Evolutionary conservation across 2,329 filamentous ascomycete species (phyloP), one percentile per base, ranked within the genome.

Genomic region (Fusarium chlamydosporum): DNA sequence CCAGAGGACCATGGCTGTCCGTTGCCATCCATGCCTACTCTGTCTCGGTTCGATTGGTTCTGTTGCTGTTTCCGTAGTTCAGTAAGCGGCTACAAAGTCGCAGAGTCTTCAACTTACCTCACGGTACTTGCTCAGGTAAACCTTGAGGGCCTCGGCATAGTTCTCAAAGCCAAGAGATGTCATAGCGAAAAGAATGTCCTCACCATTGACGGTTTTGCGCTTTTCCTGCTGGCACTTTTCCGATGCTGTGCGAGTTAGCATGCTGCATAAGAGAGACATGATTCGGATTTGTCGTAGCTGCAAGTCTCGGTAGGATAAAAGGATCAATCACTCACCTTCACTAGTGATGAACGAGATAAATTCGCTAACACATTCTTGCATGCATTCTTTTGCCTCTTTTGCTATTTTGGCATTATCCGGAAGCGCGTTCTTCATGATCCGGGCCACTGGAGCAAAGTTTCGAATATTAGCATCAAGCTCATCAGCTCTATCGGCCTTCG

Each of bases 311-410:
- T 47, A 42, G 40, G 18, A 27, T 45, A 16, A 53, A 41, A 52
- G 16, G 34, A 53, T 12, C 46, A 35, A 20, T 51, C n/a, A 83
- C 91, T 78, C 80, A 97, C 96, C 96, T 87, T 99, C 96, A 80
- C 95, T 98, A 35, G 96, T 99, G 78, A 99, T 98, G 85, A 99
- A 99, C 8, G 93, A 97, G 84, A 99, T 99, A 81, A 99, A 99
- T 83, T 99, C 96, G 89, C 94, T 97, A 61, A 99, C 96, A 78
- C 96, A 99, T 81, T 99, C 96, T 81, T 99, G 96, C 96, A 99
- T 98, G 82, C 96, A 99, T 80, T 99, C 96, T 81, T 99, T 99
- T 57, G 96, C 96, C 79, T 99, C 96, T 79, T 99, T 99, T 63
- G 94, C 94, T 66, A 99, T 99, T 83, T 99, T 99, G 73, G 96